These are phyloP conservation scores for Chenopodium formosanum DNA, from an alignment of 148 eudicot genomes.

Conservation along the genomic window DNA sequence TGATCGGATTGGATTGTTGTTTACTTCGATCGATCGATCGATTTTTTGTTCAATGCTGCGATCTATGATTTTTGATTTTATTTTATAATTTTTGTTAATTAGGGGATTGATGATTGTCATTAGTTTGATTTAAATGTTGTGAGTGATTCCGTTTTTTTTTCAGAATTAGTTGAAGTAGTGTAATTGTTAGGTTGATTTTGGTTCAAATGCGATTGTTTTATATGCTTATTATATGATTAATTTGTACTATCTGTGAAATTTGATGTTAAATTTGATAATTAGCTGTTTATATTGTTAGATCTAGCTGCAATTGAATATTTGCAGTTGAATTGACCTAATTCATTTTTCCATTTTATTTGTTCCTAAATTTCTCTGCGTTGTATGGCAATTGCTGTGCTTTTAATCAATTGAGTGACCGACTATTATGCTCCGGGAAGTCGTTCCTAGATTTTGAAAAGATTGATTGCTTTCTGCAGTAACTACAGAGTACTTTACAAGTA, in stretches of 20 bases:
- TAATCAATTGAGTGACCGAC: background rate
- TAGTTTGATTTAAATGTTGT: background rate
- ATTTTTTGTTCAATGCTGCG: constrained; percentile 8
- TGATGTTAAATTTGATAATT: constrained; percentile 5
- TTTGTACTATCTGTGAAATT: background rate
- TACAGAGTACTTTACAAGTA: background rate
- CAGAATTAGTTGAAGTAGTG: background rate
- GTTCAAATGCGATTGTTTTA: constrained; percentile 10
- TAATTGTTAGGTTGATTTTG: constrained; percentile 1
- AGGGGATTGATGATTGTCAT: background rate
- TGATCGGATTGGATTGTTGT: constrained; percentile 16
- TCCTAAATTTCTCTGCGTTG: background rate
- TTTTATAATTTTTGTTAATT: background rate
- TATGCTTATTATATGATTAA: background rate
- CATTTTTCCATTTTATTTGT: background rate
- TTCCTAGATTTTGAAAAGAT: background rate
- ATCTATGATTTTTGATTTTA: constrained; percentile 11
- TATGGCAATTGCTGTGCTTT: background rate
- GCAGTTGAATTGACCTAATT: background rate
- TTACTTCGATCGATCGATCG: constrained; percentile 12
- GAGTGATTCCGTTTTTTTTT: constrained; percentile 11
- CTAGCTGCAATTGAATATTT: constrained; percentile 6
- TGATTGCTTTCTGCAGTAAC: background rate
- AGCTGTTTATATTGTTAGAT: constrained; percentile 13
- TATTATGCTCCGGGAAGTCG: background rate